These are phyloP conservation scores for Saccharomyces hybrid DNA, from an alignment of 1,139 yeast species.

Conservation along the genomic window DNA sequence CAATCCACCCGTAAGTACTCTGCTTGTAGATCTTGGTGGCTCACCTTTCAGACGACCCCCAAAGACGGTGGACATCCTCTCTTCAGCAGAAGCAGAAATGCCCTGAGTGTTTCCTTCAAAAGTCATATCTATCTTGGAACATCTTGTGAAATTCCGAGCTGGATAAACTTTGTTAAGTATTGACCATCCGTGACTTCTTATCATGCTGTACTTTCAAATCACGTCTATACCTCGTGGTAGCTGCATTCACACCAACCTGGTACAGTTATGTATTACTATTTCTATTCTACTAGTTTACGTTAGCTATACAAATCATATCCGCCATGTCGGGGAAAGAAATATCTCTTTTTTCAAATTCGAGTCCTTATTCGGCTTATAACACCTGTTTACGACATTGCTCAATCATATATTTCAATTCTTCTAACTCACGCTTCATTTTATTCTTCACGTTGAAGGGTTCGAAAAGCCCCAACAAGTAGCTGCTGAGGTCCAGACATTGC, in stretches of 20 bases:
- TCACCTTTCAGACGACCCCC: constrained; percentile 56
- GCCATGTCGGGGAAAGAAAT: not conserved
- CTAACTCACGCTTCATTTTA: constrained; percentile 40
- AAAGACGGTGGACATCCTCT: constrained; percentile 45
- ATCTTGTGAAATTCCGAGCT: not conserved
- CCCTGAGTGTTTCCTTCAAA: constrained; percentile 44
- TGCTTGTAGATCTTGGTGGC: constrained; percentile 43
- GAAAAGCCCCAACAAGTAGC: constrained; percentile 29
- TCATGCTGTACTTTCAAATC: not conserved
- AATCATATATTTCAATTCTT: constrained; percentile 41
- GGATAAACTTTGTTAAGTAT: not conserved
- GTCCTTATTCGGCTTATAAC: constrained; percentile 29
- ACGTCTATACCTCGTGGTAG: not conserved
- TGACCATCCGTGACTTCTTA: not conserved
- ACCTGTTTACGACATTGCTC: constrained; percentile 9
- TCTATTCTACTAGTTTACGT: not conserved
- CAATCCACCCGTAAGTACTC: constrained; percentile 38
- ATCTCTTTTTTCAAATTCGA: not conserved
- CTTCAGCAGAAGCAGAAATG: constrained; percentile 39
- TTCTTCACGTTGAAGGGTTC: constrained; percentile 28
- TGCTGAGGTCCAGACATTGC: constrained; percentile 39
- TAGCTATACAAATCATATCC: not conserved
- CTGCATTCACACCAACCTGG: not conserved
- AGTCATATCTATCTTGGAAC: constrained; percentile 16
- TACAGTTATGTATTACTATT: not conserved